A percentile compares a stretch with the other conserved stretches of the same genome.
Conservation (phyloP, 1,139 yeast species). For the Yamadazyma trypodendri region DNA sequence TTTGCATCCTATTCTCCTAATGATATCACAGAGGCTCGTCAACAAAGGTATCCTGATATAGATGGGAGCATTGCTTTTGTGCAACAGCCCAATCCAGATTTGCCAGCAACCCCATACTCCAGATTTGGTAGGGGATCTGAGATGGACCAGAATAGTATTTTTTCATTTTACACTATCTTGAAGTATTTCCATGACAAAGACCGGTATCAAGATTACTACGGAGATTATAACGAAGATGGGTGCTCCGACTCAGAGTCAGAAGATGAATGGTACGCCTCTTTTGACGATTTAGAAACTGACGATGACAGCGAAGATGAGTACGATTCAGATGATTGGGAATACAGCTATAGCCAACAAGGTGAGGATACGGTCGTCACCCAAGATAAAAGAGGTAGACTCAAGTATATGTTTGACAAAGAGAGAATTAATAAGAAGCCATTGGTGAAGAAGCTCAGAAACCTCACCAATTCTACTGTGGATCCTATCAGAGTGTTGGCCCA, state of each 20-base stretch:
- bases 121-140: no score
- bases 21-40: slow-evolving; percentile 6
- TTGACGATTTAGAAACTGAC: slow-evolving; percentile 9
- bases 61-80: slow-evolving; percentile 2
- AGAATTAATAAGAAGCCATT: slow-evolving; percentile 9
- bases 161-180: slow-evolving; percentile 8
- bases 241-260: slow-evolving; percentile 6
- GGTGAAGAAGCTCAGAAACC: slow-evolving; percentile 6
- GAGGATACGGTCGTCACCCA: neutral
- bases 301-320: slow-evolving; percentile 5
- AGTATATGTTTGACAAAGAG: slow-evolving; percentile 6
- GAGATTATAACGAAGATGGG: slow-evolving; percentile 2
- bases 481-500: slow-evolving; percentile 8
- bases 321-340: neutral
- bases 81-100: neutral
- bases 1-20: neutral
- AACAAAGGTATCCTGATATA: slow-evolving; percentile 1
- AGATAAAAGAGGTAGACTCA: slow-evolving; percentile 4
- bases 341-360: no score
- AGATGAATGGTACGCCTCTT: slow-evolving; percentile 6
- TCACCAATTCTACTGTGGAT: slow-evolving; percentile 9
- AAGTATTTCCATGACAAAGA: slow-evolving; percentile 8
- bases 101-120: neutral
- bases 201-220: slow-evolving; percentile 3
- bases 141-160: neutral